These are phyloP conservation scores for Yamadazyma ubonensis DNA, from an alignment of 805 yeast species.

Conservation along the genomic window DNA sequence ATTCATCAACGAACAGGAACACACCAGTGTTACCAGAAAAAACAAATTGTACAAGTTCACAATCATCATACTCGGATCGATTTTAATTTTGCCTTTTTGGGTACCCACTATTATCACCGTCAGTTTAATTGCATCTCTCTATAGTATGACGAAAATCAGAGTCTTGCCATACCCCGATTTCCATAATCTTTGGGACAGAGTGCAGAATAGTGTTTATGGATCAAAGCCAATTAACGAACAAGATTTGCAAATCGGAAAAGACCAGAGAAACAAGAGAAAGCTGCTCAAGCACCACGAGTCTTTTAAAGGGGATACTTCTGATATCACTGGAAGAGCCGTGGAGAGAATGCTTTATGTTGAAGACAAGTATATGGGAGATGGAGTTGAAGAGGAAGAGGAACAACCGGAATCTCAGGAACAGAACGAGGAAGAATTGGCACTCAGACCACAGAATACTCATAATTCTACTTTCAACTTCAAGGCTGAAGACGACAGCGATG, in stretches of 20 bases:
- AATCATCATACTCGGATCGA: slow-evolving; percentile 23
- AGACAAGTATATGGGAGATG: slow-evolving; percentile 23
- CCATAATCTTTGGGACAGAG: slow-evolving; percentile 33
- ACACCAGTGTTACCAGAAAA: slow-evolving; percentile 33
- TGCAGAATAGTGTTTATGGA: slow-evolving; percentile 32
- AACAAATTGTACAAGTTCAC: slow-evolving; percentile 24
- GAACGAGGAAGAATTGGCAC: not conserved
- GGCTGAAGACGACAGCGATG: slow-evolving; percentile 14
- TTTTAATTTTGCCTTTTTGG: slow-evolving; percentile 48
- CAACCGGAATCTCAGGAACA: slow-evolving; percentile 8
- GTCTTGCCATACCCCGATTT: slow-evolving; percentile 24
- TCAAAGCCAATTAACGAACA: slow-evolving; percentile 27
- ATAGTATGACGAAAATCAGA: slow-evolving; percentile 38
- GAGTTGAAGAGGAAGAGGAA: slow-evolving; percentile 14
- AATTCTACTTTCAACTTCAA: slow-evolving; percentile 10
- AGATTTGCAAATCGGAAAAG: slow-evolving; percentile 32
- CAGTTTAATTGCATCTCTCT: slow-evolving; percentile 36
- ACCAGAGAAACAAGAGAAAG: slow-evolving; percentile 27
- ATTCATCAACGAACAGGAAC: slow-evolving; percentile 33
- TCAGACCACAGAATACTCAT: not conserved
- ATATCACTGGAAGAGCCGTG: slow-evolving; percentile 34
- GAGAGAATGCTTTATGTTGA: slow-evolving; percentile 39
- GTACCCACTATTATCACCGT: slow-evolving; percentile 44
- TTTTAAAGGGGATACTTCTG: slow-evolving; percentile 43
- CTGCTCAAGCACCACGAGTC: slow-evolving; percentile 30